Evolutionary conservation across 495 filamentous ascomycete genomes (phyloP).

Genomic region (Elaphomyces granulatus): DNA sequence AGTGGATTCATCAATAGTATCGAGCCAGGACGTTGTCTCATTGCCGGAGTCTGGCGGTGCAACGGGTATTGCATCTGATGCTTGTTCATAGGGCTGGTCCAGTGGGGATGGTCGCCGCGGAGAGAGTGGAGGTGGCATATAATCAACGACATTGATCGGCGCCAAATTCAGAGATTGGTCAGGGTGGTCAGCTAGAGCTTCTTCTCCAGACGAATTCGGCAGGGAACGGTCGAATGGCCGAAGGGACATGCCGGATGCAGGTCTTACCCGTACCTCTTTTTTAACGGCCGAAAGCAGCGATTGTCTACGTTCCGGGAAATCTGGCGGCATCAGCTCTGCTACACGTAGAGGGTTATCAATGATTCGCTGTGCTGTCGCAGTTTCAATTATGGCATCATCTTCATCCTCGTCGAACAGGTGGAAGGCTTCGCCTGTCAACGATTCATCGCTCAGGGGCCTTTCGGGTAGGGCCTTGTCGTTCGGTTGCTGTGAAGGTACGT

Average conservation of each 20-base stretch:
- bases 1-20: conserved; percentile 92
- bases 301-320: too few relatives aligned
- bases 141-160: conserved; percentile 2
- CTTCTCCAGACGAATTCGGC: conserved; percentile 3
- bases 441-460: conserved; percentile 50
- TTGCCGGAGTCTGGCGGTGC: conserved; percentile 43
- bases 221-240: conserved; percentile 3
- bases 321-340: too few relatives aligned
- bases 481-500: conserved; percentile 37
- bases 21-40: conserved; percentile 83
- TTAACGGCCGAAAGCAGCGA: conserved; percentile 19
- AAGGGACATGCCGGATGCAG: conserved; percentile 2
- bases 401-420: conserved; percentile 17
- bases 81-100: not conserved
- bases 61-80: too few relatives aligned
- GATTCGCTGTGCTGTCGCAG: conserved; percentile 30
- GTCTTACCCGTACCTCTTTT: conserved; percentile 11
- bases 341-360: too few relatives aligned
- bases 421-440: conserved; percentile 3
- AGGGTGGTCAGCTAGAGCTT: conserved; percentile 3
- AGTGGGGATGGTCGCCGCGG: not conserved
- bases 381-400: conserved; percentile 29
- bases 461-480: conserved; percentile 62
- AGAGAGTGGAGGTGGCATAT: not conserved
- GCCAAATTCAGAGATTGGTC: conserved; percentile 1